Evolutionary conservation across 2,329 filamentous ascomycete species (phyloP), one percentile per base, ranked within the genome.

Genomic region (Curvularia hawaiiensis): DNA sequence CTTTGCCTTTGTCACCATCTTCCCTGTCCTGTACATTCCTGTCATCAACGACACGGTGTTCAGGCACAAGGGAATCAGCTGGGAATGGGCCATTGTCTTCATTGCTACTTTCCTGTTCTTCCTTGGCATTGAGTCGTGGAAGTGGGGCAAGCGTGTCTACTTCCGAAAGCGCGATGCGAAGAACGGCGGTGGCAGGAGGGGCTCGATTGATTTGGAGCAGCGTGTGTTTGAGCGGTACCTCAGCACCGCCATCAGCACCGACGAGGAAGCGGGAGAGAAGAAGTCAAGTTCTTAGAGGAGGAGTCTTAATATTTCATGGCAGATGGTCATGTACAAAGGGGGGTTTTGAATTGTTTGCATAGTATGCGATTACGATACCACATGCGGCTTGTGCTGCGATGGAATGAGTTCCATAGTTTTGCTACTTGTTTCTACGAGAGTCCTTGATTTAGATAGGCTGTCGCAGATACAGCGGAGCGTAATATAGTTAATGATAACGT

Each of bases 31-130:
- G 11, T 91, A 91, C 66, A 90, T 91, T 49, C 89, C 89, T 0
- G 85, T 85, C 16, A 81, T 90, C 67, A 89, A 89, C 72, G 80
- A 82, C 28, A 76, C 78, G 2, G 87, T 90, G 0, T 90, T 90
- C 73, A 83, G 87, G 67, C 88, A 90, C 67, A 81, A 77, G 6
- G 83, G 83, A 0, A 90, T 90, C 57, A 82, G 76, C 12, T 88
- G 86, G 87, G 88, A 90, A 70, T 91, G 88, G 88, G 85, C 78
- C 0, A 82, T 91, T 47, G 85, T 90, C 1, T 84, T 90, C 58
- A 78, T 88, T 35, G 83, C 83, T n/a, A 80, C 84, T 0, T 70
- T 83, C 1, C 70, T 90, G 2, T 91, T 90, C 78, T 85, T 91
- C 67, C 64, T 80, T 0, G 87, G 87, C 1, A 80, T 86, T 1